These are phyloP conservation scores for Fusarium sp. DNA, from an alignment of 2,329 filamentous ascomycete species.

Conservation along the genomic window DNA sequence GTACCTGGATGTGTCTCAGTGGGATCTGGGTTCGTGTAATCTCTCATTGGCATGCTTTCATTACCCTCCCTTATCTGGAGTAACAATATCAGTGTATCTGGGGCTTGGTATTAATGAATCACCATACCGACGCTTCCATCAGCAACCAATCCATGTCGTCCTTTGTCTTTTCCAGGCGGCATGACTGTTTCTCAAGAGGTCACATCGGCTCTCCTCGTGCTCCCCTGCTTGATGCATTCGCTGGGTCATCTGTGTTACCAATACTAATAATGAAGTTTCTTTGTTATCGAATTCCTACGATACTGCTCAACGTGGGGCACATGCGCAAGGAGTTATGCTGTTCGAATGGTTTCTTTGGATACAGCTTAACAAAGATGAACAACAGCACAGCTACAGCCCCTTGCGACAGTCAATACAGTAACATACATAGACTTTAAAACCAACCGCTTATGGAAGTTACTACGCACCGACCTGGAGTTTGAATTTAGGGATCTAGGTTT, in stretches of 20 bases:
- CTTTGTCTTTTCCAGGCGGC: slow-evolving; percentile 12
- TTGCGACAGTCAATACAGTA: slow-evolving; percentile 1
- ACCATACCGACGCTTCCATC: slow-evolving; percentile 30
- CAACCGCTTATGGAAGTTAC: background rate
- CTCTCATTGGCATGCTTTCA: slow-evolving; percentile 31
- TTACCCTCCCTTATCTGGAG: slow-evolving; percentile 37
- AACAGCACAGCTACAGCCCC: background rate
- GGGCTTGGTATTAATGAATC: slow-evolving; percentile 39
- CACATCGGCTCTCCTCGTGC: slow-evolving; percentile 30
- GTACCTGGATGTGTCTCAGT: slow-evolving; percentile 27
- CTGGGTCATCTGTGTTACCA: slow-evolving; percentile 28
- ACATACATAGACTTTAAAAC: background rate
- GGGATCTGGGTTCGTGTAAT: slow-evolving; percentile 14
- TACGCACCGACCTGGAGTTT: no score
- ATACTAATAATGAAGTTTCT: slow-evolving; percentile 18
- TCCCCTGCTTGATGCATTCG: slow-evolving; percentile 29
- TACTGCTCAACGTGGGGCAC: background rate
- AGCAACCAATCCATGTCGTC: slow-evolving; percentile 20
- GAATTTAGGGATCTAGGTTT: background rate
- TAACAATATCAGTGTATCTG: slow-evolving; percentile 16
- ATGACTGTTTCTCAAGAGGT: slow-evolving; percentile 33
- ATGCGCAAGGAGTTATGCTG: no score
- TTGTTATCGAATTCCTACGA: slow-evolving; percentile 35
- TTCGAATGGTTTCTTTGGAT: no score
- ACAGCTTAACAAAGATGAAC: slow-evolving; percentile 2